Conservation (phyloP, 2,329 filamentous ascomycete species). For the Aspergillus arachidicola region DNA sequence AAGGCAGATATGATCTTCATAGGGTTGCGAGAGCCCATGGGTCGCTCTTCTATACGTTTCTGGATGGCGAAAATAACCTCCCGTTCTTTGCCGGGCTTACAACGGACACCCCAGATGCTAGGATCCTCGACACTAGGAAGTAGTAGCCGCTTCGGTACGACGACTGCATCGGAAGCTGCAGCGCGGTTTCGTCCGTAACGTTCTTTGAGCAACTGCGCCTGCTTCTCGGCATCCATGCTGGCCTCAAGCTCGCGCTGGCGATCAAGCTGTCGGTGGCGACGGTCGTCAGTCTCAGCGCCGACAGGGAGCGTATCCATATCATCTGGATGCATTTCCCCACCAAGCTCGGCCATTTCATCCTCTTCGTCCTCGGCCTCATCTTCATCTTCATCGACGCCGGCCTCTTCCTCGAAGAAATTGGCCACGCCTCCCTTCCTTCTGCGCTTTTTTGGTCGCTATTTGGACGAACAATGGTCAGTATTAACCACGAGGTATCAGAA, state of each 20-base stretch:
- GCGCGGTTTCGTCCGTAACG: constrained; percentile 80
- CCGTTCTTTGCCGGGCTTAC: constrained; percentile 92
- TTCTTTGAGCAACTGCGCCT: constrained; percentile 82
- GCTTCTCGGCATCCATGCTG: constrained; percentile 89
- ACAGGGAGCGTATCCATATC: constrained; percentile 76
- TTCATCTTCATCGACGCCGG: constrained; percentile 93
- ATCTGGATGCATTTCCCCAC: constrained; percentile 87
- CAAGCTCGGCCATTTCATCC: constrained; percentile 81
- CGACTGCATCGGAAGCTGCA: constrained; percentile 68
- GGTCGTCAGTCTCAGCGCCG: constrained; percentile 81
- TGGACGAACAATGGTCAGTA: constrained; percentile 21
- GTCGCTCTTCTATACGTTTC: constrained; percentile 81
- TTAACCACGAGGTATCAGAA: neutral
- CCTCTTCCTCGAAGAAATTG: constrained; percentile 95
- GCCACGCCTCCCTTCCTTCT: constrained; percentile 72
- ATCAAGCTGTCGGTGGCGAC: constrained; percentile 91
- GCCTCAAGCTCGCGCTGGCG: constrained; percentile 84
- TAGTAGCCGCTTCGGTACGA: constrained; percentile 82
- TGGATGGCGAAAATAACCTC: constrained; percentile 87
- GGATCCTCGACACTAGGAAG: constrained; percentile 94
- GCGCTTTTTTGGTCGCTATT: constrained; percentile 78
- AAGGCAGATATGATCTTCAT: constrained; percentile 87
- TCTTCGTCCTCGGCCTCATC: constrained; percentile 89
- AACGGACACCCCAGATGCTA: constrained; percentile 91
- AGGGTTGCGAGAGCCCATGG: constrained; percentile 72